Percentiles rank a stretch among this genome's conserved stretches.
Conservation (phyloP, 164 flowering plant species). For the Malania oleifera region DNA sequence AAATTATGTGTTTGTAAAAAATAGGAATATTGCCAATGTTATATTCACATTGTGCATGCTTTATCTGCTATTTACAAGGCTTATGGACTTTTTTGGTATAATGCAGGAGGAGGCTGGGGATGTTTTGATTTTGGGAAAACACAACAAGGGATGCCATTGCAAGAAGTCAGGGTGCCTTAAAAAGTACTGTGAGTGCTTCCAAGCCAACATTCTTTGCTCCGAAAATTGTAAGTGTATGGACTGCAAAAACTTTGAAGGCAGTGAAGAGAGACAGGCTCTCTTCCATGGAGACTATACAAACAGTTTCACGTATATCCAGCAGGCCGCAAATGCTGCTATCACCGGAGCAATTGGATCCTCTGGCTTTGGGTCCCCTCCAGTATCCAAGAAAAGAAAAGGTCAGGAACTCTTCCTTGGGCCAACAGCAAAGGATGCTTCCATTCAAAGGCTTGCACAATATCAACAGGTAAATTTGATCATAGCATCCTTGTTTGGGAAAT, state of each 20-base stretch:
- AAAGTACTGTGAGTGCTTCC: conserved; percentile 97
- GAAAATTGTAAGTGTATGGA: conserved; percentile 95
- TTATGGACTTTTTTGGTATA: conserved; percentile 11
- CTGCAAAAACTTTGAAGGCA: conserved; percentile 95
- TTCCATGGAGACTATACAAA: conserved; percentile 73
- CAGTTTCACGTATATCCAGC: conserved; percentile 69
- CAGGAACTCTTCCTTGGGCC: conserved; percentile 55
- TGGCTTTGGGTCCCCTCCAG: conserved; percentile 79
- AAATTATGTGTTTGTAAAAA: no score
- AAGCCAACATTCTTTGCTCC: conserved; percentile 93
- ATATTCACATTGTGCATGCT: no score
- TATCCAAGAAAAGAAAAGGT: conserved; percentile 65
- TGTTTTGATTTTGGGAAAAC: conserved; percentile 56
- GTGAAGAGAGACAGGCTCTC: conserved; percentile 93
- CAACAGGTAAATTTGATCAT: conserved; percentile 48
- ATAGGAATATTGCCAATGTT: no score
- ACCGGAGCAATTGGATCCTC: conserved; percentile 95
- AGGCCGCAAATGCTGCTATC: conserved; percentile 97
- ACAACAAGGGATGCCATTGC: conserved; percentile 98
- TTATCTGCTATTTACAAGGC: conserved; percentile 5
- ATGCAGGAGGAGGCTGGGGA: conserved; percentile 76
- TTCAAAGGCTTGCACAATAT: conserved; percentile 44
- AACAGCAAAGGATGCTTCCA: conserved; percentile 46
- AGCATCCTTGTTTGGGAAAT: neutral
- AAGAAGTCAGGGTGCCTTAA: conserved; percentile 97